Evolutionary conservation across 352 stramenopile species (phyloP).

Genomic region (Phytophthora pluvialis): DNA sequence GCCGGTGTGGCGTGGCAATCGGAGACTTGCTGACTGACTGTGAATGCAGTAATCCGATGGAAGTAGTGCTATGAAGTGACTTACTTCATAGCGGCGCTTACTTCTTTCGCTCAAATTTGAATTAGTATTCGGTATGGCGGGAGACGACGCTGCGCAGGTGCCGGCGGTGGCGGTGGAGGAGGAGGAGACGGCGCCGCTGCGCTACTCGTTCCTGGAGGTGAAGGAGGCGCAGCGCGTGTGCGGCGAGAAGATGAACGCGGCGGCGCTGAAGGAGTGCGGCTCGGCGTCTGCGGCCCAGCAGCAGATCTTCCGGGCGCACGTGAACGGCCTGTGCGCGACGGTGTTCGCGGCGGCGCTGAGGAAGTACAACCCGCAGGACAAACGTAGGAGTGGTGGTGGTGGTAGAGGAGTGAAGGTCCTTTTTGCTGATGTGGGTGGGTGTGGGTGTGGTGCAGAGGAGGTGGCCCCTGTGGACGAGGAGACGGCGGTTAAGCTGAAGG

Average conservation of each 20-base stretch:
- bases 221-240: constrained; percentile 79
- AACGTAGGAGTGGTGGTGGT: constrained; percentile 56
- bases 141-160: constrained; percentile 13
- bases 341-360: constrained; percentile 69
- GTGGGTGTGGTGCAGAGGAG: constrained; percentile 47
- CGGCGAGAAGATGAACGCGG: constrained; percentile 56
- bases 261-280: constrained; percentile 57
- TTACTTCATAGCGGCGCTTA: background rate
- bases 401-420: constrained; percentile 6
- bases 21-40: background rate
- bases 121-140: constrained; percentile 31
- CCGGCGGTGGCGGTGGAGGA: background rate
- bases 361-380: constrained; percentile 74
- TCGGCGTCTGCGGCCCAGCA: constrained; percentile 62
- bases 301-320: constrained; percentile 79
- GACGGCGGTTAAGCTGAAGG: constrained; percentile 45
- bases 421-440: background rate
- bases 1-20: constrained; percentile 9
- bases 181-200: constrained; percentile 17
- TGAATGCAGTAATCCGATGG: background rate
- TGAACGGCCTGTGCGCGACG: constrained; percentile 77
- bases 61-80: constrained; percentile 2
- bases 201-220: constrained; percentile 81
- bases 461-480: constrained; percentile 63
- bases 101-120: constrained; percentile 18